Conservation (phyloP, 2,329 filamentous ascomycete species). For the Periconia sp. region DNA sequence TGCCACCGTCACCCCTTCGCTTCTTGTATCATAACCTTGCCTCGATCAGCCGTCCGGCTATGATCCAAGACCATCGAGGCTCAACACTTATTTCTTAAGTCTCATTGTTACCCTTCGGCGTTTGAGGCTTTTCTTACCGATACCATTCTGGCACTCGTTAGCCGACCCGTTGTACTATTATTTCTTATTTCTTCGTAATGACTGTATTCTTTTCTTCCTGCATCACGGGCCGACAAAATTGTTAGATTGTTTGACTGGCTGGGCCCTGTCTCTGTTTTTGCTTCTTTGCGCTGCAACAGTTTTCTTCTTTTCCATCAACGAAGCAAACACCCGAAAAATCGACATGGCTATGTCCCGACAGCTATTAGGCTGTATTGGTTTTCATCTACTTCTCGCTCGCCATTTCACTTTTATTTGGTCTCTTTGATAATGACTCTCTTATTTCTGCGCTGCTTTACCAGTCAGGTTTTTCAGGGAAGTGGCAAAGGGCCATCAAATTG, state of each 20-base stretch:
- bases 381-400: conserved; percentile 1
- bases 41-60: conserved; percentile 23
- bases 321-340: conserved; percentile 11
- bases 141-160: conserved; percentile 39
- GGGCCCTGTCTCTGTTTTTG: background rate
- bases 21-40: conserved; percentile 37
- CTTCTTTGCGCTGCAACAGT: background rate
- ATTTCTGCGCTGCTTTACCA: conserved; percentile 5
- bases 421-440: conserved; percentile 12
- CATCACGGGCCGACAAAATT: conserved; percentile 18
- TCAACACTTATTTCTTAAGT: conserved; percentile 6
- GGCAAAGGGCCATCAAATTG: conserved; percentile 22
- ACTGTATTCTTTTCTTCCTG: conserved; percentile 7
- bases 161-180: conserved; percentile 35
- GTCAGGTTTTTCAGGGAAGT: background rate
- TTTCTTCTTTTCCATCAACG: conserved; percentile 2
- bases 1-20: background rate
- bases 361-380: conserved; percentile 15
- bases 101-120: conserved; percentile 14
- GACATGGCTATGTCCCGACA: conserved; percentile 31
- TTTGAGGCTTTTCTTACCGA: conserved; percentile 27
- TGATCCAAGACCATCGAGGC: conserved; percentile 18
- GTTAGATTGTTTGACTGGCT: conserved; percentile 2
- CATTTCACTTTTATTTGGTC: background rate
- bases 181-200: conserved; percentile 5